Conservation (phyloP, 106 monocot species). For the Dioscorea alata region DNA sequence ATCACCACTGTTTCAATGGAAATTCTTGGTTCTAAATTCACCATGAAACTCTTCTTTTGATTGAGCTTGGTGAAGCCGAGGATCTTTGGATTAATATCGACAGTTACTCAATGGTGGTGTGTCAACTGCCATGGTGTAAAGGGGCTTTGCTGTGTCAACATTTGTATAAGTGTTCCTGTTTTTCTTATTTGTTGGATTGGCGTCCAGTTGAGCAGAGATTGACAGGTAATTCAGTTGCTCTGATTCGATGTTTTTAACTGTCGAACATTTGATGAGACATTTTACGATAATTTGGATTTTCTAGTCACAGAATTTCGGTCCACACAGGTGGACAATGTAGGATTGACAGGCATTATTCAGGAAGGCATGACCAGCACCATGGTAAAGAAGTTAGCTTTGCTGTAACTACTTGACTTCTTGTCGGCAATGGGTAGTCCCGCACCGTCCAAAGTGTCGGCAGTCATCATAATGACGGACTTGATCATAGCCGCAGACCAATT, state of each 20-base stretch:
- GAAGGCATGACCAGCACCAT: conserved; percentile 35
- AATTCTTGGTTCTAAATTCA: neutral
- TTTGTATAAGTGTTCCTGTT: neutral
- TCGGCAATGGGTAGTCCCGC: neutral
- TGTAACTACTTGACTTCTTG: neutral
- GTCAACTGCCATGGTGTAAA: neutral
- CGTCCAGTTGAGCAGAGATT: neutral
- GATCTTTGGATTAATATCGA: neutral
- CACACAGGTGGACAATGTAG: conserved; percentile 25
- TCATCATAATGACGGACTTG: conserved; percentile 3
- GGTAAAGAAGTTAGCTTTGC: conserved; percentile 9
- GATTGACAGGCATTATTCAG: conserved; percentile 13
- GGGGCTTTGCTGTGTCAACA: neutral
- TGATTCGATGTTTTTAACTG: neutral
- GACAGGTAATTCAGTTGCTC: neutral
- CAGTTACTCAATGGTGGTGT: neutral
- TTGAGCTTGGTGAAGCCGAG: neutral
- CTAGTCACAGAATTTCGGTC: neutral
- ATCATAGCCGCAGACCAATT: neutral
- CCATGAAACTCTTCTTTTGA: neutral
- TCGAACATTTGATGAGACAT: too few relatives aligned
- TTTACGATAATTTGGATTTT: neutral
- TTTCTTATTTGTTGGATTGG: too few relatives aligned
- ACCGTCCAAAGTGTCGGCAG: neutral
- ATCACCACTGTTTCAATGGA: neutral